Evolutionary conservation across 768 basidiomycete genomes (phyloP).

Genomic region (Podaxis sp.): DNA sequence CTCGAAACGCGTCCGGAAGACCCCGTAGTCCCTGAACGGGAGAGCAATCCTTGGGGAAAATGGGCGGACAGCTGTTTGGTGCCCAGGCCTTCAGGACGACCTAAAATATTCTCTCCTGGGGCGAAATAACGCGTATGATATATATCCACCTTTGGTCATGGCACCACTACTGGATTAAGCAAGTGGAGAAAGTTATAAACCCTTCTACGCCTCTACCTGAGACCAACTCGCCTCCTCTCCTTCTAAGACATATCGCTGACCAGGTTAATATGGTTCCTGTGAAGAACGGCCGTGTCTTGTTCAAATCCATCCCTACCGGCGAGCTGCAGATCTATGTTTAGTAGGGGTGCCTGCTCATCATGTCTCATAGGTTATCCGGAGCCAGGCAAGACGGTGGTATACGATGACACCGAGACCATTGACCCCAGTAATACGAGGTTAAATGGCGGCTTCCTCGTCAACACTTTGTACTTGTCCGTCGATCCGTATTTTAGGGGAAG

Average conservation of each 20-base stretch:
- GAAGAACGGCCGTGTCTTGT: conserved; percentile 27
- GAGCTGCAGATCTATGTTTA: neutral
- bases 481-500: conserved; percentile 42
- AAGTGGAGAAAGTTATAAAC: neutral
- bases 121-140: too few species aligned
- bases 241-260: neutral
- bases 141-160: too few species aligned
- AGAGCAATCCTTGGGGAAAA: too few species aligned
- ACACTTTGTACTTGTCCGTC: conserved; percentile 41
- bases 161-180: too few species aligned
- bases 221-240: neutral
- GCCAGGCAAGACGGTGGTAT: conserved; percentile 37
- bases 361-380: conserved; percentile 23
- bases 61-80: too few species aligned
- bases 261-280: conserved; percentile 17
- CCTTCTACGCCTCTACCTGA: neutral
- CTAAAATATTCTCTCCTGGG: too few species aligned
- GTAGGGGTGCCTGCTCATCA: neutral
- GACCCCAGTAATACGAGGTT: conserved; percentile 39
- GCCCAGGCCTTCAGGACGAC: too few species aligned
- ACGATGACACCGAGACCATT: conserved; percentile 38
- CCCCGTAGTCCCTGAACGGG: too few species aligned
- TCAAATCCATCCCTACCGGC: conserved; percentile 27
- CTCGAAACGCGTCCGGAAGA: too few species aligned
- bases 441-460: conserved; percentile 39